These are phyloP conservation scores for Dendrobium catenatum DNA, from an alignment of 106 monocot species.

Conservation along the genomic window DNA sequence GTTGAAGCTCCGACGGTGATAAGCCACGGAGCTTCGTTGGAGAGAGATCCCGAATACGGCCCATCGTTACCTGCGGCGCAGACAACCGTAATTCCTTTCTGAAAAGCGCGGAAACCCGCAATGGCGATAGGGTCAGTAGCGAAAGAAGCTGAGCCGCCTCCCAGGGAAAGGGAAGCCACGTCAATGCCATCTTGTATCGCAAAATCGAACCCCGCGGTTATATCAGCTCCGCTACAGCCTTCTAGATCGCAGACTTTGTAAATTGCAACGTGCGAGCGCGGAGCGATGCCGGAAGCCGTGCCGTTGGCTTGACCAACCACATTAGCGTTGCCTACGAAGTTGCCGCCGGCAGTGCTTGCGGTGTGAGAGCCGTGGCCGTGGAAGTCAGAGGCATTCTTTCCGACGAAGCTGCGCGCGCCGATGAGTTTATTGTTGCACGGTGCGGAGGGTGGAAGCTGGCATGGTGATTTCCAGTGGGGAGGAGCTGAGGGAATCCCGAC, in stretches of 20 bases:
- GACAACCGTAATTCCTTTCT: slow-evolving; percentile 39
- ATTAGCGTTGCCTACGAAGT: slow-evolving; percentile 22
- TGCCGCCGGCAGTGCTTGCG: slow-evolving; percentile 42
- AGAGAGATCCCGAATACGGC: slow-evolving; percentile 10
- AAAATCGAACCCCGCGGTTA: slow-evolving; percentile 36
- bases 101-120: slow-evolving; percentile 27
- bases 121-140: slow-evolving; percentile 24
- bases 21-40: slow-evolving; percentile 45
- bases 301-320: slow-evolving; percentile 23
- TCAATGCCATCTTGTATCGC: slow-evolving; percentile 44
- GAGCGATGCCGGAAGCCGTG: slow-evolving; percentile 43
- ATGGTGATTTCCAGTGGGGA: slow-evolving; percentile 28
- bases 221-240: slow-evolving; percentile 11
- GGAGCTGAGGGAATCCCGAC: slow-evolving; percentile 13
- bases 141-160: slow-evolving; percentile 5
- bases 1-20: slow-evolving; percentile 38
- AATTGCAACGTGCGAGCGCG: slow-evolving; percentile 40
- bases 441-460: background rate
- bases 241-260: slow-evolving; percentile 33
- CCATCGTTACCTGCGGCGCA: slow-evolving; percentile 48
- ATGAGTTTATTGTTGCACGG: slow-evolving; percentile 36
- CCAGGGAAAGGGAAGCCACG: slow-evolving; percentile 33
- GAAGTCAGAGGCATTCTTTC: slow-evolving; percentile 7
- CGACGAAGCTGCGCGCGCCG: slow-evolving; percentile 14
- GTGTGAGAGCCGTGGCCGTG: slow-evolving; percentile 54